Percentiles rank a stretch among this genome's conserved stretches.
Conservation (phyloP, 768 basidiomycete genomes). For the Mycena sanguinolenta region DNA sequence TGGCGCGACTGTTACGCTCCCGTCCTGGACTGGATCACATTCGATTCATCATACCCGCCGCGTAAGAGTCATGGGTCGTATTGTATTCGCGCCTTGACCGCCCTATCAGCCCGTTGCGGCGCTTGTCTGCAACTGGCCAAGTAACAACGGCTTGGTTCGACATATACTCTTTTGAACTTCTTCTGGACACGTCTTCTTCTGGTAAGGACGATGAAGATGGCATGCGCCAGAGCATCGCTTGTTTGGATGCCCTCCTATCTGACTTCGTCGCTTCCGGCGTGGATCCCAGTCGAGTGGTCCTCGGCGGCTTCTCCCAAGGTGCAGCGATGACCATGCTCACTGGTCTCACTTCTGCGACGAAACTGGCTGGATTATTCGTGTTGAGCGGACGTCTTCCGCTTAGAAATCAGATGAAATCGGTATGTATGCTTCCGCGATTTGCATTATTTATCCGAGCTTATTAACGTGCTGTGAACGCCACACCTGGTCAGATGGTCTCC, state of each 20-base stretch:
- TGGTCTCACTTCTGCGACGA: conserved; percentile 51
- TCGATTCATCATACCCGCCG: conserved; percentile 1
- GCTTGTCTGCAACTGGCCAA: not conserved
- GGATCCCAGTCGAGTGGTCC: conserved; percentile 54
- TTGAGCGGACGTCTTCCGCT: conserved; percentile 62
- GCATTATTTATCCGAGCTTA: not conserved
- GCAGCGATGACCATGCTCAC: conserved; percentile 59
- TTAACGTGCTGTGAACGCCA: not conserved
- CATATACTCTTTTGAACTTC: conserved; percentile 1
- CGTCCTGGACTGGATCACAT: not conserved
- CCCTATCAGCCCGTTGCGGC: not conserved
- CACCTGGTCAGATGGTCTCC: conserved; percentile 31
- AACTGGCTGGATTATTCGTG: conserved; percentile 55
- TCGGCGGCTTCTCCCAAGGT: conserved; percentile 67
- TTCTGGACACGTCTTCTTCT: not conserved
- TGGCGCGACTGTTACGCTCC: not conserved
- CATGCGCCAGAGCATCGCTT: conserved; percentile 40
- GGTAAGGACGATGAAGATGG: conserved; percentile 9
- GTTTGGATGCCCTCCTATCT: conserved; percentile 55
- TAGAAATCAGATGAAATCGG: conserved; percentile 55
- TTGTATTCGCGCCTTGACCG: not conserved
- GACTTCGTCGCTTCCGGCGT: conserved; percentile 57
- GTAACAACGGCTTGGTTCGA: conserved; percentile 8
- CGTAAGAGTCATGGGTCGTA: not conserved
- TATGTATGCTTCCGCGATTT: conserved; percentile 37